Evolutionary conservation across 768 basidiomycete genomes (phyloP), one percentile per base, ranked within the genome.

Genomic region (Kwoniella botswanensis): DNA sequence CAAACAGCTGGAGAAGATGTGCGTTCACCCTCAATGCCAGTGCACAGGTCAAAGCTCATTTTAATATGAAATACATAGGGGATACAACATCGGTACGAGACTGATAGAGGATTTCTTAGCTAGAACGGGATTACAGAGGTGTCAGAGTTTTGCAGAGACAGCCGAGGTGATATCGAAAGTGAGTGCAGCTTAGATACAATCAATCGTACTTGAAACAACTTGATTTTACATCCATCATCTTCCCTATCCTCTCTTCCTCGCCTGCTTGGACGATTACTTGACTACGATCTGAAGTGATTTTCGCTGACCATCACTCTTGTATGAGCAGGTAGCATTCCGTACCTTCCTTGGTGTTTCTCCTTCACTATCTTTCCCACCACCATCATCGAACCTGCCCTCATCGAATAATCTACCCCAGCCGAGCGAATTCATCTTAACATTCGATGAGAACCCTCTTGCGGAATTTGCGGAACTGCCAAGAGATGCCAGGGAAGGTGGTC

Each of bases 71-170:
- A 1, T 15, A 22, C 46, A 29, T 12, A 98, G 98, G 96, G 97
- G 97, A 3, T 98, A 97, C 84, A 97, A 95, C 82, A 98, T 99
- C 70, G 97, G 97, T 29, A 96, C 91, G 24, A 87, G 97, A 50
- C 85, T 99, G 65, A 97, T 99, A 68, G 97, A 99, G 81, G 97
- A 99, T 81, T 97, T 99, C 79, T 87, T 99, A 58, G 96, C 97
- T 24, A 89, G 93, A 80, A 94, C 94, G 72, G 89, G 88, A n/a
- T 82, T 97, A 21, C 93, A 92, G n/a, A 87, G 93, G 75, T 99
- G 97, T 84, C 85, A 90, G 17, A 94, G 98, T 85, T 97, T 99
- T 82, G 88, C 88, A 74, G 96, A 98, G 83, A 92, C 93, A 0
- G 97, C 94, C 3, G 97, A 99, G 85, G 93, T 97, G 68, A 88